These are phyloP conservation scores for Corynascus novoguineensis DNA, from an alignment of 495 filamentous ascomycete genomes.

Conservation along the genomic window DNA sequence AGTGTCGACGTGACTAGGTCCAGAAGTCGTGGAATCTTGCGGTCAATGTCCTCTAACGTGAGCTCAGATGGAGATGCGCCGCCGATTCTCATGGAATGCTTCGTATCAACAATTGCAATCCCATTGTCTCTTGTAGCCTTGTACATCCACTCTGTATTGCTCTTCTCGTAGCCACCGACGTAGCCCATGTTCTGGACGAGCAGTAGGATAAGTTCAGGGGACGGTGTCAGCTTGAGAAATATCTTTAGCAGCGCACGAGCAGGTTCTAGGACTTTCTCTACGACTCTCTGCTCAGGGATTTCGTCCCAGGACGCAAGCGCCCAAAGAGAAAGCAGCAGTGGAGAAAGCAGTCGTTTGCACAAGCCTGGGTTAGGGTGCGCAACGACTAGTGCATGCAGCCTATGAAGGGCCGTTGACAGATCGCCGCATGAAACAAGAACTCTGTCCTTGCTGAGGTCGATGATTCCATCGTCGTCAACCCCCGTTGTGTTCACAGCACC, in stretches of 20 bases:
- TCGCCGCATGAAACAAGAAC: slow-evolving; percentile 41
- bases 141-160: slow-evolving; percentile 36
- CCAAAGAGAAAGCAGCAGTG: slow-evolving; percentile 65
- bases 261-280: slow-evolving; percentile 33
- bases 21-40: slow-evolving; percentile 49
- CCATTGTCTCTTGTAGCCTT: slow-evolving; percentile 20
- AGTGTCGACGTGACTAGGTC: slow-evolving; percentile 47
- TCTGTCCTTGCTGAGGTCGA: slow-evolving; percentile 37
- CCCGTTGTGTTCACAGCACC: slow-evolving; percentile 5
- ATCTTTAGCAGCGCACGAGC: slow-evolving; percentile 42
- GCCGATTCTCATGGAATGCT: slow-evolving; percentile 3
- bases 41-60: slow-evolving; percentile 38
- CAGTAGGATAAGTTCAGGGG: slow-evolving; percentile 35
- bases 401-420: slow-evolving; percentile 46
- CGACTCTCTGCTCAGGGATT: slow-evolving; percentile 14
- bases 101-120: slow-evolving; percentile 29
- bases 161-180: slow-evolving; percentile 28
- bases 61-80: background rate
- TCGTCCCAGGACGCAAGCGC: slow-evolving; percentile 53
- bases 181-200: slow-evolving; percentile 42
- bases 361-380: slow-evolving; percentile 70
- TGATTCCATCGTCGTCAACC: slow-evolving; percentile 25
- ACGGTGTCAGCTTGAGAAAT: slow-evolving; percentile 42
- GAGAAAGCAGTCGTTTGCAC: slow-evolving; percentile 61
- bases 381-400: slow-evolving; percentile 52